A percentile compares a stretch with the other conserved stretches of the same genome.
Conservation (phyloP, 2,329 filamentous ascomycete species). For the Trichothecium roseum region DNA sequence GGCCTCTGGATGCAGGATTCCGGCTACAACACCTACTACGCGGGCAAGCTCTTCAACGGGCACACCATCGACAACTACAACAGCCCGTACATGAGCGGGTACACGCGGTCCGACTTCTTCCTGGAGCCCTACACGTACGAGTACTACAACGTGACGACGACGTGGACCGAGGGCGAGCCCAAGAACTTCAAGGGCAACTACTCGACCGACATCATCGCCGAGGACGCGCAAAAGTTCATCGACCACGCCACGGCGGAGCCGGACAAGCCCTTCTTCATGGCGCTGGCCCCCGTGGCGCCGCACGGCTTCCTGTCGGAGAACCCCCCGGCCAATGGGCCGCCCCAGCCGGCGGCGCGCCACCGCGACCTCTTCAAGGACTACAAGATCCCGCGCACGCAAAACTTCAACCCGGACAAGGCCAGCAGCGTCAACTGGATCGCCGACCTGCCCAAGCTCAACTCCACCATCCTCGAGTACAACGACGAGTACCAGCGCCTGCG, state of each 20-base stretch:
- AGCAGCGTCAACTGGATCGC: slow-evolving; percentile 33
- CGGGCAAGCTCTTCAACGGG: slow-evolving; percentile 42
- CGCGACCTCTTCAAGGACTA: slow-evolving; percentile 46
- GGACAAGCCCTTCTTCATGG: slow-evolving; percentile 42
- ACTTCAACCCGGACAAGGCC: slow-evolving; percentile 49
- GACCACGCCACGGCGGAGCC: slow-evolving; percentile 34
- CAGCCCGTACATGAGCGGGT: slow-evolving; percentile 42
- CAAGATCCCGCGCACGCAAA: slow-evolving; percentile 48
- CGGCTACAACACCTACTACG: slow-evolving; percentile 42
- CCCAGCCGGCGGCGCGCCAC: slow-evolving; percentile 37
- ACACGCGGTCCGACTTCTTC: slow-evolving; percentile 44
- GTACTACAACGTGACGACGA: slow-evolving; percentile 55
- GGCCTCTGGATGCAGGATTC: slow-evolving; percentile 39
- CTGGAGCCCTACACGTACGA: slow-evolving; percentile 58
- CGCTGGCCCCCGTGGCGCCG: slow-evolving; percentile 33
- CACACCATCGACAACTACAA: slow-evolving; percentile 38
- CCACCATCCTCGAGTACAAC: slow-evolving; percentile 19
- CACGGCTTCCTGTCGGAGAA: slow-evolving; percentile 5
- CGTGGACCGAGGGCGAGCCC: slow-evolving; percentile 45
- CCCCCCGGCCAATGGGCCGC: slow-evolving; percentile 9
- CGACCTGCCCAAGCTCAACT: slow-evolving; percentile 20
- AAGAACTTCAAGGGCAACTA: slow-evolving; percentile 41
- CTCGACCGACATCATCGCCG: slow-evolving; percentile 38
- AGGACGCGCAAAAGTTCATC: slow-evolving; percentile 39
- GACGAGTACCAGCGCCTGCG: slow-evolving; percentile 28